Base-by-base conservation (phyloP, 495 filamentous ascomycete genomes). In the Penicillium cosmopolitanum region DNA sequence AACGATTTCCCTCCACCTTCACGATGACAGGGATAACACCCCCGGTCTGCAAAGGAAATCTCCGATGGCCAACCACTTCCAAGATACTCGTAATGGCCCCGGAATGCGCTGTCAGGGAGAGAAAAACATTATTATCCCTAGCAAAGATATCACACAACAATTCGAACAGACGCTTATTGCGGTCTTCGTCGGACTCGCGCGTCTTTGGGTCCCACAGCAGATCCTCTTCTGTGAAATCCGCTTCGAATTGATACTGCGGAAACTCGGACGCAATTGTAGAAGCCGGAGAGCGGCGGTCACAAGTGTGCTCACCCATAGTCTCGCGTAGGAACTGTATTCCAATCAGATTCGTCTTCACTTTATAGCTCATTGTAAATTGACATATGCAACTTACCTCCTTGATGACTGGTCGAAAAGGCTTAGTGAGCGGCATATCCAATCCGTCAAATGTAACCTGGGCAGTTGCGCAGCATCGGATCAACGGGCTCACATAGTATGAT, bases 301-400 rank as follows among this genome's bases (percentile, higher is more conserved):
- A 96, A 8, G 91, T 95, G 68, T 96, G 92, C 33, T 86, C 77
- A 18, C 87, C 85, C 56, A 93, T 82, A 1, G 85, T 83, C 71
- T 96, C 92, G 33, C 92, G 84, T 44, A 95, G 71, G 18, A 85
- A 71, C 74, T 78, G 44, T 8, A 31, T 31, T 31, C 6, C 8
- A 31, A 31, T 31, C 28, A 31, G 28, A 31, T 31, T 31, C 6
- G 28, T 4, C 28, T 31, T 31, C 28, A 8, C 28, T 31, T 8
- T 31, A 31, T 31, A 31, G 28, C 28, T 31, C 28, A 31, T 31
- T 31, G 5, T 4, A 8, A 31, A n/a, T 38, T n/a, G 36, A 38
- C 4, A 13, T 44, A 16, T 16, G 16, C 8, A 36, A 59, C 64
- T 8, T 53, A 78, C 76, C 73, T 96, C 91, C 69, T 90, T 91